Conservation (phyloP, 192 early-diverging fungal genomes). For the Podila horticola region DNA sequence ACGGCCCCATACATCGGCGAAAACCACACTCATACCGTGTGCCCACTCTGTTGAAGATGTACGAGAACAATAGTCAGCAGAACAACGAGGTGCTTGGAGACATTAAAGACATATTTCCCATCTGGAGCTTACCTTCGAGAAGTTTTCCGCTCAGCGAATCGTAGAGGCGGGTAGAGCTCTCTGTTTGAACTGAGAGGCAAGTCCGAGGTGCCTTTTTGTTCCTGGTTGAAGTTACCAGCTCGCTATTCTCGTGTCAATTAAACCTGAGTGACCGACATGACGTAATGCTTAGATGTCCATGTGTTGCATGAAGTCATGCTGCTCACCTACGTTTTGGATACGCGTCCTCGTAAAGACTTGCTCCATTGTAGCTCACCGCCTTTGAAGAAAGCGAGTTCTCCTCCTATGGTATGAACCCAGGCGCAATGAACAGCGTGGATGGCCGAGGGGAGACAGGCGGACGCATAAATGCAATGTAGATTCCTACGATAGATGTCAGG, state of each 20-base stretch:
- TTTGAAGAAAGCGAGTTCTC: constrained; percentile 18
- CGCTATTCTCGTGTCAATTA: too few relatives aligned
- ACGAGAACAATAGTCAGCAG: too few relatives aligned
- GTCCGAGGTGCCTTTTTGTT: not conserved
- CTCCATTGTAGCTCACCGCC: constrained; percentile 26
- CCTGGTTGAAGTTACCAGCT: not conserved
- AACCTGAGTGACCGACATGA: too few relatives aligned
- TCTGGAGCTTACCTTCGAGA: constrained; percentile 5
- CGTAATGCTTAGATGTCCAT: too few relatives aligned
- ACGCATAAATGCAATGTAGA: not conserved
- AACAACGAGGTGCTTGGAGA: not conserved
- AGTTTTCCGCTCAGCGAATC: constrained; percentile 11
- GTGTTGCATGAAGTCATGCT: not conserved
- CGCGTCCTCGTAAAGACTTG: not conserved
- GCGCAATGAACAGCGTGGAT: not conserved
- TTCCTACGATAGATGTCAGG: too few relatives aligned
- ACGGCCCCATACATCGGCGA: constrained; percentile 8
- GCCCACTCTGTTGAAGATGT: constrained; percentile 13
- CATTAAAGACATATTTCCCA: not conserved
- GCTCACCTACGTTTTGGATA: constrained; percentile 11
- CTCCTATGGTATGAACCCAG: constrained; percentile 24
- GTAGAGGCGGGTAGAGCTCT: not conserved
- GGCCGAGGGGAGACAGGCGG: not conserved
- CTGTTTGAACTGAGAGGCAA: constrained; percentile 14
- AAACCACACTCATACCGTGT: not conserved